Base-by-base conservation (phyloP, 225 moss, liverwort and hornwort species). In the Pleurozium schreberi region DNA sequence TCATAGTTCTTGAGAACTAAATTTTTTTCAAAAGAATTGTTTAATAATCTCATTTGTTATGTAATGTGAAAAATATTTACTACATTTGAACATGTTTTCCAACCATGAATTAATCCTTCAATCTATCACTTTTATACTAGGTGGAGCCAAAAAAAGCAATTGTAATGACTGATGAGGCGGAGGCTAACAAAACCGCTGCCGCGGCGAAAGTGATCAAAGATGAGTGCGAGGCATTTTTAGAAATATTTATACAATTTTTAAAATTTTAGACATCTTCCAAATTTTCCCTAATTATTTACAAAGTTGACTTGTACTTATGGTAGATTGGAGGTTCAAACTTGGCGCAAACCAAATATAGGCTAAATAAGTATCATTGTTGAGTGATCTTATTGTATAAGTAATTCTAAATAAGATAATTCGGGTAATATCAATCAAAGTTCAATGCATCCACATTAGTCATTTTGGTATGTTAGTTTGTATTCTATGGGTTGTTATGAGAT, bases 71-170 rank as follows among this genome's bases (percentile, higher is more conserved):
- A 27, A 10, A 30, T 28, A 0, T 6, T 58, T 18, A 12, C 4
- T 9, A 61, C 43, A 60, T 21, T 61, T 43, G 31, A 31, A 8
- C 9, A 36, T 23, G 1, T 77, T 14, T 25, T 77, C 53, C 38
- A n/a, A 23, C 25, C 2, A 52, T 30, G 14, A 80, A 59, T 20
- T 10, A 33, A 13, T 58, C 33, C 57, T 58, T 9, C 26, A 60
- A 60, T 60, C 25, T 38, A 36, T n/a, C 0, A 38, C 11, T 68
- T 53, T 30, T 12, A 10, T 4, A 21, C 30, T 42, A 93, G 94
- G 98, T 98, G 83, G 97, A 98, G 90, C 98, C 98, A 11, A 97
- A 98, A 84, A 98, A 97, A 84, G 93, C 95, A 31, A 92, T 96
- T 85, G 97, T 98, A 61, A 95, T 95, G 89, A 93, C 25, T 12